phyloP scores from a whole-genome alignment of 331 rosid species.

The Acacia pycnantha region DNA sequence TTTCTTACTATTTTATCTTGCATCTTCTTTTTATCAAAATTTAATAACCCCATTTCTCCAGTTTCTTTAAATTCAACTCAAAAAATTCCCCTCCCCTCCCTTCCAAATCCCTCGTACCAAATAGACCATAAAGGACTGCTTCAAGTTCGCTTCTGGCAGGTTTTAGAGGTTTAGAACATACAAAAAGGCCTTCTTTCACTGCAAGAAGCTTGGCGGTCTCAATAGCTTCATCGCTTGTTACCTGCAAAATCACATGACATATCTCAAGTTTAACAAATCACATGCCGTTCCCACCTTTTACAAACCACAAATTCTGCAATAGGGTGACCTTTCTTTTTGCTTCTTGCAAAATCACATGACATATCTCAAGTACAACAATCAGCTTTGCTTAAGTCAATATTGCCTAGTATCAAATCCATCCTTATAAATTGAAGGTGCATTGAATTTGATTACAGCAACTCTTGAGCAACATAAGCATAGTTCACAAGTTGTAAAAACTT shows the following conservation, averaged over 20 bases:
- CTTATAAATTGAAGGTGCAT: neutral
- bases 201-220: constrained; percentile 69
- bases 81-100: too few relatives aligned
- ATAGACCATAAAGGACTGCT: neutral
- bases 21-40: too few relatives aligned
- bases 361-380: neutral
- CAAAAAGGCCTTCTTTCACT: constrained; percentile 61
- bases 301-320: neutral
- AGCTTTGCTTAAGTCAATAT: neutral
- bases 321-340: neutral
- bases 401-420: neutral
- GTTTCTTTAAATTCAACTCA: too few relatives aligned
- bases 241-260: constrained; percentile 32
- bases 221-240: constrained; percentile 65
- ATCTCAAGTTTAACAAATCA: constrained; percentile 25
- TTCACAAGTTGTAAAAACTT: constrained; percentile 27
- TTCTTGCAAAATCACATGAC: too few relatives aligned
- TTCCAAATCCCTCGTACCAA: too few relatives aligned
- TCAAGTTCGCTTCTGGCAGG: neutral
- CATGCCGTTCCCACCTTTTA: neutral
- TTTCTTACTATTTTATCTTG: too few relatives aligned
- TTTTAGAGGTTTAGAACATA: constrained; percentile 35
- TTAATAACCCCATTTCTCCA: too few relatives aligned
- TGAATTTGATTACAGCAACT: neutral
- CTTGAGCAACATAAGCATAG: constrained; percentile 10